phyloP scores from a whole-genome alignment of 345 rosid species.

The Boechera retrofracta region DNA sequence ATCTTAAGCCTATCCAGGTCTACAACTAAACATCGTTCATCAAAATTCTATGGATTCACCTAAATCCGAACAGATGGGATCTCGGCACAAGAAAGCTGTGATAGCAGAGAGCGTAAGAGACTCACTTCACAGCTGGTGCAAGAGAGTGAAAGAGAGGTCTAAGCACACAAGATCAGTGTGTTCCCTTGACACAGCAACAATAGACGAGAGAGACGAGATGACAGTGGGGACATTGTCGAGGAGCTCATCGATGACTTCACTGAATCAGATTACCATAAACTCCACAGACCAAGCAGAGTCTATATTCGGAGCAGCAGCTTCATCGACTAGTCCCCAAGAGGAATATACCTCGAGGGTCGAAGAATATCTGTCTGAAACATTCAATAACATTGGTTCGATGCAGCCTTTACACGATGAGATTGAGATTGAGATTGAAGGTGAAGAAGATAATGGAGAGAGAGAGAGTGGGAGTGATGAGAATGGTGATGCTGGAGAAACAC shows the following conservation, averaged over 20 bases:
- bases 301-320: constrained; percentile 51
- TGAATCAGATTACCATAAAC: constrained; percentile 66
- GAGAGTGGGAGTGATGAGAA: constrained; percentile 39
- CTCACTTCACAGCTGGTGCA: constrained; percentile 96
- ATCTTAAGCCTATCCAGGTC: constrained; percentile 2
- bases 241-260: constrained; percentile 68
- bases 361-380: constrained; percentile 62
- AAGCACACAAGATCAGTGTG: constrained; percentile 78
- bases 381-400: constrained; percentile 46
- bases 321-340: constrained; percentile 36
- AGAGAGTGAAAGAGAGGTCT: constrained; percentile 75
- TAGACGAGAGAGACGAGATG: constrained; percentile 80
- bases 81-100: constrained; percentile 75
- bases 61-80: constrained; percentile 70
- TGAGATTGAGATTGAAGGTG: constrained; percentile 50
- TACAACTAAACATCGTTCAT: not conserved
- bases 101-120: constrained; percentile 88
- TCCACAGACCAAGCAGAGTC: constrained; percentile 59
- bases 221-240: constrained; percentile 79
- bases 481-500: constrained; percentile 55
- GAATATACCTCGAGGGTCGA: constrained; percentile 60
- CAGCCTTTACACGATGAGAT: constrained; percentile 46
- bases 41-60: not conserved
- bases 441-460: constrained; percentile 45
- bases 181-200: constrained; percentile 67